These are phyloP conservation scores for Coemansia sp. DNA, from an alignment of 192 early-diverging fungal species.

Conservation along the genomic window DNA sequence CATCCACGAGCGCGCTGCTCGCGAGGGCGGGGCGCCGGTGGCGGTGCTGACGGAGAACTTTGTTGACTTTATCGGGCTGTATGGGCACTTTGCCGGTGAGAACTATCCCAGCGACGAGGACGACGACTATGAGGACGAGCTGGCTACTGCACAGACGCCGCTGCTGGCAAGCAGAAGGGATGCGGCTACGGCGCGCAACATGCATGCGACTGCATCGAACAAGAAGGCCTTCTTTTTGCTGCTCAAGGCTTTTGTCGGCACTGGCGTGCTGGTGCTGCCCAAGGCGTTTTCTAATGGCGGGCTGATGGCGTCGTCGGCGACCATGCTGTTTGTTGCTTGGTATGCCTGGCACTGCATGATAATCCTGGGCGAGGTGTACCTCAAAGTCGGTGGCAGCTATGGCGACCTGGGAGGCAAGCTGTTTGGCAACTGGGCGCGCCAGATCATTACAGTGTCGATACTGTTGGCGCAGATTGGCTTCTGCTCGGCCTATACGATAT, in stretches of 20 bases:
- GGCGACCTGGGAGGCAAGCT: constrained; percentile 62
- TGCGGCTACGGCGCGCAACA: constrained; percentile 8
- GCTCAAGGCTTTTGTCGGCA: constrained; percentile 81
- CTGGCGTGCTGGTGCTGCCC: constrained; percentile 72
- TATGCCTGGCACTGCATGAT: constrained; percentile 65
- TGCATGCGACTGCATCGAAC: constrained; percentile 57
- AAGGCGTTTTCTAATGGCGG: constrained; percentile 77
- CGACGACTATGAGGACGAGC: constrained; percentile 44
- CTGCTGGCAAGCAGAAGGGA: constrained; percentile 6
- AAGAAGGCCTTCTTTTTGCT: constrained; percentile 75
- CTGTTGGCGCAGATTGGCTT: constrained; percentile 79
- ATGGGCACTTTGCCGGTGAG: constrained; percentile 92
- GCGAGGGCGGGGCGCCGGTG: constrained; percentile 61
- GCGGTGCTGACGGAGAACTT: constrained; percentile 80
- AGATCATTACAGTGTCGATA: constrained; percentile 62
- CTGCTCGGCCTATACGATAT: constrained; percentile 86
- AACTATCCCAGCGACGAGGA: constrained; percentile 82
- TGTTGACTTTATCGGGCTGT: constrained; percentile 90
- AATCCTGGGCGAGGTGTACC: constrained; percentile 61
- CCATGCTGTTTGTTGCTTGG: constrained; percentile 57
- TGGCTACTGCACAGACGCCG: constrained; percentile 1
- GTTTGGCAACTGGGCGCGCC: constrained; percentile 59
- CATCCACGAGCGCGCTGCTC: constrained; percentile 67
- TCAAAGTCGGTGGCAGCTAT: constrained; percentile 61
- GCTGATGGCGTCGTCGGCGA: constrained; percentile 56